These are phyloP conservation scores for Stagonosporopsis rhizophila DNA, from an alignment of 2,329 filamentous ascomycete species.

Conservation along the genomic window DNA sequence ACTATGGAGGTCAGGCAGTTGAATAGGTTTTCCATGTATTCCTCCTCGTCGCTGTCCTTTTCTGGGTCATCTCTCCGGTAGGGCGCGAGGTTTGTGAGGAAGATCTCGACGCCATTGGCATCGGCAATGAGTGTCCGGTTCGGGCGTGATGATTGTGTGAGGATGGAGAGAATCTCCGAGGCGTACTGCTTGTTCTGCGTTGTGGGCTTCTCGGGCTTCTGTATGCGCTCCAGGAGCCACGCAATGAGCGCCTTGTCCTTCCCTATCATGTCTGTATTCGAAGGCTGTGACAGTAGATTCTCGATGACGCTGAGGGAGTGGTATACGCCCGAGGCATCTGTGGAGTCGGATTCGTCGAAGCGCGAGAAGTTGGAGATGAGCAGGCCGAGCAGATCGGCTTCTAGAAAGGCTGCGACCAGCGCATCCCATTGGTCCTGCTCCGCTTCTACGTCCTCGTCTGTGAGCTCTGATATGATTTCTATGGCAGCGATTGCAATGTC, in stretches of 20 bases:
- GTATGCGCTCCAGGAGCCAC: constrained; percentile 80
- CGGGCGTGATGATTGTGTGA: constrained; percentile 75
- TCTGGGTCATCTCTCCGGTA: constrained; percentile 88
- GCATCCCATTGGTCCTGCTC: constrained; percentile 81
- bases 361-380: constrained; percentile 79
- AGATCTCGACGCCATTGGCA: constrained; percentile 75
- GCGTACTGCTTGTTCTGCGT: constrained; percentile 95
- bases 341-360: constrained; percentile 74
- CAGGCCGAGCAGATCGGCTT: constrained; percentile 74
- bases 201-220: constrained; percentile 70
- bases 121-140: constrained; percentile 70
- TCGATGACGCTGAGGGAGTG: constrained; percentile 83
- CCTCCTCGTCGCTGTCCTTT: constrained; percentile 87
- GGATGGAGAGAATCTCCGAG: constrained; percentile 87
- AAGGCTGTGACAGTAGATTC: constrained; percentile 76
- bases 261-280: constrained; percentile 75
- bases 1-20: constrained; percentile 82
- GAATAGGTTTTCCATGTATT: constrained; percentile 94
- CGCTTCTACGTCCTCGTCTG: constrained; percentile 88
- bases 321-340: constrained; percentile 85
- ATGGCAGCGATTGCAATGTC: constrained; percentile 93
- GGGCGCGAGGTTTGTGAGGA: constrained; percentile 82
- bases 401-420: constrained; percentile 68
- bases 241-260: constrained; percentile 70
- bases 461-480: constrained; percentile 88